phyloP scores from a whole-genome alignment of 1,139 yeast species.

The Pichia inconspicua region DNA sequence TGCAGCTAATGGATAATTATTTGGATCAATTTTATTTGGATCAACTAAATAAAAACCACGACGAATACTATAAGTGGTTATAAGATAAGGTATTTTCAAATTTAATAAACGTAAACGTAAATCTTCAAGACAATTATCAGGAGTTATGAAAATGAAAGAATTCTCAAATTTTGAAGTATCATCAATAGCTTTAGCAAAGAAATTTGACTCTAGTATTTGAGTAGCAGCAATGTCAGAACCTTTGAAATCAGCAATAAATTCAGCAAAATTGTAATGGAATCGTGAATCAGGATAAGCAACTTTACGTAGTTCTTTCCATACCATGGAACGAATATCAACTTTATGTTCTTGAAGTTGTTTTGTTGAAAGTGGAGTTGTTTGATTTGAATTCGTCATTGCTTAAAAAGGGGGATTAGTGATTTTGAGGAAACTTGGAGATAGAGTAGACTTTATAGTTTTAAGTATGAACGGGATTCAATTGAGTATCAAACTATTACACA shows the following conservation, averaged over 20 bases:
- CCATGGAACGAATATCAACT: slow-evolving; percentile 21
- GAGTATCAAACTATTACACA: too few species aligned
- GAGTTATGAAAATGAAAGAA: slow-evolving; percentile 22
- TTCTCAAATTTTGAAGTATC: not conserved
- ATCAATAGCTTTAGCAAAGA: slow-evolving; percentile 11
- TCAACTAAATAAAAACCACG: slow-evolving; percentile 24
- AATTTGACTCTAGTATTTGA: slow-evolving; percentile 10
- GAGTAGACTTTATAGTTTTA: too few species aligned
- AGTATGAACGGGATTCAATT: too few species aligned
- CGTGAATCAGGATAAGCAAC: slow-evolving; percentile 26
- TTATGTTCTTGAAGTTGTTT: slow-evolving; percentile 16
- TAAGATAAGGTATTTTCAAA: slow-evolving; percentile 21
- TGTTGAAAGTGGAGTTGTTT: slow-evolving; percentile 1
- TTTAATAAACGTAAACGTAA: slow-evolving; percentile 19
- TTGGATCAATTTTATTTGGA: slow-evolving; percentile 19
- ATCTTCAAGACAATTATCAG: slow-evolving; percentile 25
- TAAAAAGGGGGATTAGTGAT: too few species aligned
- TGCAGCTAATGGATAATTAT: slow-evolving; percentile 20
- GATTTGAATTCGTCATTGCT: not conserved
- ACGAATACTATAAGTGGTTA: slow-evolving; percentile 25
- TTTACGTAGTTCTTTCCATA: slow-evolving; percentile 23
- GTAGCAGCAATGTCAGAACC: slow-evolving; percentile 21
- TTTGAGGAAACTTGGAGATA: too few species aligned
- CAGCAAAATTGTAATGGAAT: slow-evolving; percentile 25
- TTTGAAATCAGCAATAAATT: slow-evolving; percentile 26